Base-by-base conservation (phyloP, 495 filamentous ascomycete genomes). In the Bryoglossum gracile region DNA sequence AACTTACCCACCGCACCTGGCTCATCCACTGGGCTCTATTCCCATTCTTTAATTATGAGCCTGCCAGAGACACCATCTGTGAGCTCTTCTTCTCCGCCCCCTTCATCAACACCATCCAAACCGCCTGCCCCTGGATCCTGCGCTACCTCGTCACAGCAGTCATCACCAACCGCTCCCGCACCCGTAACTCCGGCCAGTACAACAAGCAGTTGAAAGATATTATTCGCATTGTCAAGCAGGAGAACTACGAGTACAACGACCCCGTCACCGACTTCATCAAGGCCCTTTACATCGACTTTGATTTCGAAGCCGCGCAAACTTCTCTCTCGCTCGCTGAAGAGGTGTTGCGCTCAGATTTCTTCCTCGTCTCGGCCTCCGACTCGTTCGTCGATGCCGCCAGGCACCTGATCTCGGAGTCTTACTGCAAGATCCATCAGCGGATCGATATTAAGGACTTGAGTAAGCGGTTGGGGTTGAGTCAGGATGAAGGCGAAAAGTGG, bases 91-190 rank as follows among this genome's bases (percentile, higher is more conserved):
- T 97, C 79, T 92, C 84, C 58, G 84, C 89, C 44, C 74, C 84
- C 55, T 98, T 87, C 74, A 97, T 98, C 76, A 97, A 97, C 77
- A 95, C 90, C 57, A 97, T 98, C 65, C 92, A 98, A 73, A 95
- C 94, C 51, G 84, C 80, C 68, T 95, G 91, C 72, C 89, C 92
- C 3, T 97, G 94, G 94, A 85, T 97, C 49, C 75, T 98, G 53
- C 83, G 92, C 48, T 98, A 97, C 70, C 78, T 98, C 25, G 81
- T 88, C 47, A 90, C 90, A 14, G 89, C 94, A 43, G 92, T 98
- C 53, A 95, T 97, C 69, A 96, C 90, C 44, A 91, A 90, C 75
- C 84, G 92, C 45, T 86, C 74, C 70, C 81, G 88, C 40, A 82
- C 78, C 2, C 78, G 87, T 61, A 90, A 94, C 70, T 80, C 76